A percentile compares a stretch with the other conserved stretches of the same genome.
phyloP scores from a whole-genome alignment of 2,329 filamentous ascomycete species.

The Exophiala viscosa region DNA sequence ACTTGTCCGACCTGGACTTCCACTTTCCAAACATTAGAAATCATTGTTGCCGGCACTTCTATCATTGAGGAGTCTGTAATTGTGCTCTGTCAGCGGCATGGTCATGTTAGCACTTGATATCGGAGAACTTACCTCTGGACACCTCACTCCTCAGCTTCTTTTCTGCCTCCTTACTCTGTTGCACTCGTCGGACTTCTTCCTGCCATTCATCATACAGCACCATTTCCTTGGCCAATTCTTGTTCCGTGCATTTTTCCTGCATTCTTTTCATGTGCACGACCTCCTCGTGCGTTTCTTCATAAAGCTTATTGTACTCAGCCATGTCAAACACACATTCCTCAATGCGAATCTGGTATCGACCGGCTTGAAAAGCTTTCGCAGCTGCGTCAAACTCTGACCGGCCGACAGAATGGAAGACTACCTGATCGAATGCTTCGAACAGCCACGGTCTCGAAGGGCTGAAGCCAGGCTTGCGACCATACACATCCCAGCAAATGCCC shows the following conservation, averaged over 20 bases:
- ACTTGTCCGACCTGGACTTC: slow-evolving; percentile 39
- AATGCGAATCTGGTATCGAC: slow-evolving; percentile 50
- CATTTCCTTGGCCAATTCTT: slow-evolving; percentile 42
- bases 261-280: slow-evolving; percentile 41
- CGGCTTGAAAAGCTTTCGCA: slow-evolving; percentile 47
- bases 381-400: slow-evolving; percentile 47
- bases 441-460: slow-evolving; percentile 47
- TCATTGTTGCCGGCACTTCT: slow-evolving; percentile 40
- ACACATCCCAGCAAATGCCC: slow-evolving; percentile 48
- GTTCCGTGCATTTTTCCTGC: slow-evolving; percentile 37
- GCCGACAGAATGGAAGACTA: slow-evolving; percentile 52
- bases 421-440: slow-evolving; percentile 54
- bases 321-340: slow-evolving; percentile 52
- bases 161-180: slow-evolving; percentile 4
- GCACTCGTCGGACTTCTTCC: slow-evolving; percentile 13
- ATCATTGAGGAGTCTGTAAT: slow-evolving; percentile 32
- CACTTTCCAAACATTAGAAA: slow-evolving; percentile 55
- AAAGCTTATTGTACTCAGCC: slow-evolving; percentile 49
- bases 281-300: slow-evolving; percentile 44
- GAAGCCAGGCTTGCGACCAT: slow-evolving; percentile 50
- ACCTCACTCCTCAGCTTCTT: slow-evolving; percentile 26
- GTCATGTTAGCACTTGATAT: slow-evolving; percentile 28
- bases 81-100: not conserved
- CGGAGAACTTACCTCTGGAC: not conserved
- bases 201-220: slow-evolving; percentile 32